Percentiles rank a stretch among this genome's conserved stretches.
Evolutionary conservation across 2,329 filamentous ascomycete species (phyloP).

Genomic region (Intubia oerlemansii): DNA sequence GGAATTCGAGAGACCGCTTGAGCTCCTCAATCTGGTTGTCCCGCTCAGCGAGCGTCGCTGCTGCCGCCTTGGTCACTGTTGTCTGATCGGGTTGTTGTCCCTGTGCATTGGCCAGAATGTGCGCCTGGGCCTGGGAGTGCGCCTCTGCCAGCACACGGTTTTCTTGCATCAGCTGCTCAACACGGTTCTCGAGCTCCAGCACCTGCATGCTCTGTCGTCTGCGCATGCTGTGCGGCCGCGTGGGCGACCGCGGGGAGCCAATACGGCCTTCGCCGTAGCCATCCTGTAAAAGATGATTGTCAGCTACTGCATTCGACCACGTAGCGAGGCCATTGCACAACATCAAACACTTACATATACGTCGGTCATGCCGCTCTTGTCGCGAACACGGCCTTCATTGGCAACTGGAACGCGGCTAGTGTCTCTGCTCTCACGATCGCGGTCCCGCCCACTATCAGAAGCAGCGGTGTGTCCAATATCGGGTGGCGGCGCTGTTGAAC

Average conservation of each 20-base stretch:
- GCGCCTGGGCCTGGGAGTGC: conserved; percentile 16
- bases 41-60: conserved; percentile 53
- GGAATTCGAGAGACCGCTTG: conserved; percentile 53
- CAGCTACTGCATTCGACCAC: background rate
- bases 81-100: no score
- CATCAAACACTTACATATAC: conserved; percentile 56
- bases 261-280: conserved; percentile 77
- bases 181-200: conserved; percentile 67
- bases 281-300: conserved; percentile 35
- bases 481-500: background rate
- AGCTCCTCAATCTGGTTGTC: conserved; percentile 74
- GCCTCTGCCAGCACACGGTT: conserved; percentile 63
- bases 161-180: conserved; percentile 71
- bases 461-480: conserved; percentile 3
- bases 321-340: background rate
- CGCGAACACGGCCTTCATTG: conserved; percentile 70
- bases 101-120: no score
- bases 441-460: background rate
- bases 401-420: conserved; percentile 41
- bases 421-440: no score
- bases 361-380: conserved; percentile 77
- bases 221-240: conserved; percentile 84
- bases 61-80: no score
- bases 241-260: conserved; percentile 77
- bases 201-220: conserved; percentile 95